Evolutionary conservation across 352 stramenopile species (phyloP), one percentile per base, ranked within the genome.

Genomic region (Phytopythium oedochilum): DNA sequence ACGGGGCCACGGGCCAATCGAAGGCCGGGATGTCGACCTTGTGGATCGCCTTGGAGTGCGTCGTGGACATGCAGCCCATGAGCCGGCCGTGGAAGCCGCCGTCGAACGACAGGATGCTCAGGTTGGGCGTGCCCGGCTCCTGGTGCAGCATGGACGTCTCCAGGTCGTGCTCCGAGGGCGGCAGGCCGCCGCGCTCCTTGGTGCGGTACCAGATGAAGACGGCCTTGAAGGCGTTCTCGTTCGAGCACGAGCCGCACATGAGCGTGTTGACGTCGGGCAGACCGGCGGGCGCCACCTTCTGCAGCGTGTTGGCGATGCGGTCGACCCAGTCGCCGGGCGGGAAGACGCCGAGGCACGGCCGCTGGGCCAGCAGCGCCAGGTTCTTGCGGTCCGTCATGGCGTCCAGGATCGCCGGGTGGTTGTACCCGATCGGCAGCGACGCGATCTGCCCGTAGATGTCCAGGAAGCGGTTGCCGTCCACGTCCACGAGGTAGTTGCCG

Each of bases 191-290:
- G 55, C 83, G 68, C 36, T 75, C 36, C 59, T 88, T 87, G 46
- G 75, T 91, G 61, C 88, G 81, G 57, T 91, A 88, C 83, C 83
- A 94, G 51, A 94, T 92, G 61, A 94, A 94, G n/a, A 86, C 83
- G 17, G 81, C 79, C 53, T 94, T 94, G 72, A 88, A 94, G 10
- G 83, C 83, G 54, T 92, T 94, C 47, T 94, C 83, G 51, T 94
- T 94, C 31, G 83, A 87, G 68, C 83, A 94, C 42, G 83, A 94
- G 58, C 83, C 83, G 53, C 83, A 94, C 83, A 94, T 94, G 59
- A 92, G 79, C 57, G 83, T 94, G 62, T 90, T 88, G 55, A 91
- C 74, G 45, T 93, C 80, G 3, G 66, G 66, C 28, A 90, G 63
- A 8, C 81, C 80, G 2, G 57, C 40, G 0, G 82, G 83, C 10